These are phyloP conservation scores for Camellia lanceoleosa DNA, from an alignment of 148 eudicot genomes.

Conservation along the genomic window DNA sequence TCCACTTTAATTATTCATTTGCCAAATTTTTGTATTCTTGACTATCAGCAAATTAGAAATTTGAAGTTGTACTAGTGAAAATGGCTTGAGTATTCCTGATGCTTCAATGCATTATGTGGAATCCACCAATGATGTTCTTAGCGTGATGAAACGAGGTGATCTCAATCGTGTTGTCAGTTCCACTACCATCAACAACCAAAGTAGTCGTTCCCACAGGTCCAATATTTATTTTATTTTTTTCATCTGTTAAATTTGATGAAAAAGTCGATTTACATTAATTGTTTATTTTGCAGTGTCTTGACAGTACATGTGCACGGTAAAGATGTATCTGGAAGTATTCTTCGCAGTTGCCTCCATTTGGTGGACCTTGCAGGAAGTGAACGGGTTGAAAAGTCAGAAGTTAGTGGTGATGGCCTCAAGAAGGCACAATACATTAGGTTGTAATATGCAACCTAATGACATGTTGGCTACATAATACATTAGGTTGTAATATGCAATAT, in stretches of 20 bases:
- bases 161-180: neutral
- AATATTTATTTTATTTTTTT: neutral
- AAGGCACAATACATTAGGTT: slow-evolving; percentile 33
- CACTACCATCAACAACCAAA: slow-evolving; percentile 38
- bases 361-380: too few species aligned
- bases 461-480: too few species aligned
- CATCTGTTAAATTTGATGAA: neutral
- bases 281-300: slow-evolving; percentile 46
- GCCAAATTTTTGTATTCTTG: too few species aligned
- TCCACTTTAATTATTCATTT: too few species aligned
- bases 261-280: neutral
- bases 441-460: too few species aligned
- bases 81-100: slow-evolving; percentile 10
- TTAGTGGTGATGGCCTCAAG: slow-evolving; percentile 46
- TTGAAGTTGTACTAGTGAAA: too few species aligned
- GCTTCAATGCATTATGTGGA: slow-evolving; percentile 48
- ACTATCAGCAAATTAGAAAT: too few species aligned
- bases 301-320: slow-evolving; percentile 69
- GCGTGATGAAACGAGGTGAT: slow-evolving; percentile 59
- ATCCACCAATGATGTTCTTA: slow-evolving; percentile 49
- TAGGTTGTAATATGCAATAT: too few species aligned
- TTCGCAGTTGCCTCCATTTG: slow-evolving; percentile 69
- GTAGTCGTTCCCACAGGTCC: slow-evolving; percentile 75
- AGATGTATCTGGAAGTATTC: slow-evolving; percentile 59
- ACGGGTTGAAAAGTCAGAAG: slow-evolving; percentile 65